Conservation (phyloP, 805 yeast species). For the Nakazawaea pomicola region DNA sequence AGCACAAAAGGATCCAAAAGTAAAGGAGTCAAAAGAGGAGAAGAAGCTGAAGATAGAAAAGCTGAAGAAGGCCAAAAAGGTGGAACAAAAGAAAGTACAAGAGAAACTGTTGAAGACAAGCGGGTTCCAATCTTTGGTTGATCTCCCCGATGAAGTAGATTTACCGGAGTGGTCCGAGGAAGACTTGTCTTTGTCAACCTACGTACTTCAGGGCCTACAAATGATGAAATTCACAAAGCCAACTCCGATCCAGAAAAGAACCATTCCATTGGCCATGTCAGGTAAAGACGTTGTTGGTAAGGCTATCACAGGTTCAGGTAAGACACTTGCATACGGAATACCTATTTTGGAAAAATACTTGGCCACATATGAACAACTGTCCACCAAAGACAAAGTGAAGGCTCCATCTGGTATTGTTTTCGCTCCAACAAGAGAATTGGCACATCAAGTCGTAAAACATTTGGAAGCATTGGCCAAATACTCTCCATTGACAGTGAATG, state of each 20-base stretch:
- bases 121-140: slow-evolving; percentile 9
- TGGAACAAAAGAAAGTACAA: slow-evolving; percentile 23
- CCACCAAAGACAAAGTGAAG: slow-evolving; percentile 20
- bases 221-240: slow-evolving; percentile 60
- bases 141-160: slow-evolving; percentile 28
- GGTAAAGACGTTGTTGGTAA: slow-evolving; percentile 89
- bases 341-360: slow-evolving; percentile 76
- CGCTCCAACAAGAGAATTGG: slow-evolving; percentile 95
- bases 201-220: slow-evolving; percentile 57
- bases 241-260: slow-evolving; percentile 73
- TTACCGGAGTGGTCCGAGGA: slow-evolving; percentile 60
- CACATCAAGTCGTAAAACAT: slow-evolving; percentile 88
- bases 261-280: slow-evolving; percentile 68
- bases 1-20: slow-evolving; percentile 1
- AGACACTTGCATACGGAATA: slow-evolving; percentile 91
- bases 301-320: slow-evolving; percentile 97
- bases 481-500: slow-evolving; percentile 46
- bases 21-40: slow-evolving; percentile 11
- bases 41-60: slow-evolving; percentile 8
- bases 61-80: slow-evolving; percentile 13
- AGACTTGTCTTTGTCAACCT: slow-evolving; percentile 42
- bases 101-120: slow-evolving; percentile 15
- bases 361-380: slow-evolving; percentile 15
- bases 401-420: slow-evolving; percentile 75
- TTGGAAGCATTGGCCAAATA: slow-evolving; percentile 49